These are phyloP conservation scores for Hypsizygus marmoreus DNA, from an alignment of 768 basidiomycete species.

Conservation along the genomic window DNA sequence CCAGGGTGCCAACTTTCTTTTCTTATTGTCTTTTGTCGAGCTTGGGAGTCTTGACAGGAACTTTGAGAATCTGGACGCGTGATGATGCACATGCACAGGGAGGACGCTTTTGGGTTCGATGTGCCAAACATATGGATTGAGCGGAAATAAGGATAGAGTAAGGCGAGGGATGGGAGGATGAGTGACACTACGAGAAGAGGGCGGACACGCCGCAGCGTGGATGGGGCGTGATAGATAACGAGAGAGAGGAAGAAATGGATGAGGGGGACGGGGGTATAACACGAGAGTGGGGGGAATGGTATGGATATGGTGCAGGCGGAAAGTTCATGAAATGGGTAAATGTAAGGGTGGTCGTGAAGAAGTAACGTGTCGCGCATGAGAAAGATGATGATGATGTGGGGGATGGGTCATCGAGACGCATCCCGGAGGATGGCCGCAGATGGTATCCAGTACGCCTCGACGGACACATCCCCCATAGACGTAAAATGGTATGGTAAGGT, in stretches of 20 bases:
- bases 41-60: too few species aligned
- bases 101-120: too few species aligned
- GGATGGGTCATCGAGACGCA: conserved; percentile 43
- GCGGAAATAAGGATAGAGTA: not conserved
- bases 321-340: conserved; percentile 18
- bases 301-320: conserved; percentile 18
- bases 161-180: not conserved
- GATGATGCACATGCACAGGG: too few species aligned
- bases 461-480: conserved; percentile 35
- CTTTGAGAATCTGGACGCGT: too few species aligned
- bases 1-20: too few species aligned
- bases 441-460: conserved; percentile 39
- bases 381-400: conserved; percentile 16
- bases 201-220: not conserved
- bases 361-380: conserved; percentile 23
- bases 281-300: conserved; percentile 10
- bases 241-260: conserved; percentile 2
- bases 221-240: conserved; percentile 1
- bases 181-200: not conserved
- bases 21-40: too few species aligned
- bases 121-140: too few species aligned
- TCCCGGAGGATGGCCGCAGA: conserved; percentile 30
- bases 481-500: conserved; percentile 9
- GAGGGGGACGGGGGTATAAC: conserved; percentile 2
- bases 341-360: conserved; percentile 13